phyloP scores from a whole-genome alignment of 352 stramenopile genomes.

The Phytophthora litchii region DNA sequence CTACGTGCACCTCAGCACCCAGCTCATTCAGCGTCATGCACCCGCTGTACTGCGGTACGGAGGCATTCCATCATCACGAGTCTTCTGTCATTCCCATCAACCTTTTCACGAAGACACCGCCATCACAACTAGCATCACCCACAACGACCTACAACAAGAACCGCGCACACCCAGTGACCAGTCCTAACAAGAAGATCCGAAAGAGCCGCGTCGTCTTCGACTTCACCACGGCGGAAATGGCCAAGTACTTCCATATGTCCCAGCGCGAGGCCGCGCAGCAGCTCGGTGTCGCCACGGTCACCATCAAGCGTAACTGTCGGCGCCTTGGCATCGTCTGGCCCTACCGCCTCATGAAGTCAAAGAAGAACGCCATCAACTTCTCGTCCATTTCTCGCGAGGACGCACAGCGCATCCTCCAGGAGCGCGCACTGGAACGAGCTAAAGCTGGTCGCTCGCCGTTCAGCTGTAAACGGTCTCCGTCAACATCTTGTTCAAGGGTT shows the following conservation, averaged over 20 bases:
- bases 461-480: conserved; percentile 17
- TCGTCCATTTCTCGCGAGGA: conserved; percentile 44
- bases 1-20: conserved; percentile 13
- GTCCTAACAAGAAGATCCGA: conserved; percentile 36
- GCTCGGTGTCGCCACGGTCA: conserved; percentile 61
- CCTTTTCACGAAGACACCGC: conserved; percentile 3
- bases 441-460: conserved; percentile 36
- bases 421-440: conserved; percentile 37
- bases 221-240: conserved; percentile 58
- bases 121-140: conserved; percentile 20
- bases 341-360: conserved; percentile 59
- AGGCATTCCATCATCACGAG: conserved; percentile 2
- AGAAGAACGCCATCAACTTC: conserved; percentile 44
- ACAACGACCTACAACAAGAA: conserved; percentile 14
- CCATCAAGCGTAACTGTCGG: conserved; percentile 66
- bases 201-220: conserved; percentile 64
- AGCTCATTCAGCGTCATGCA: conserved; percentile 26
- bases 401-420: conserved; percentile 38
- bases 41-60: conserved; percentile 19
- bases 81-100: conserved; percentile 5
- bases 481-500: conserved; percentile 6
- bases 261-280: conserved; percentile 57
- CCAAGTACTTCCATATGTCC: conserved; percentile 64
- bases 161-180: conserved; percentile 14
- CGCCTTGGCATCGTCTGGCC: conserved; percentile 65